These are phyloP conservation scores for Pseudonitzschia delicatissima DNA, from an alignment of 108 stramenopile genomes.

Conservation along the genomic window DNA sequence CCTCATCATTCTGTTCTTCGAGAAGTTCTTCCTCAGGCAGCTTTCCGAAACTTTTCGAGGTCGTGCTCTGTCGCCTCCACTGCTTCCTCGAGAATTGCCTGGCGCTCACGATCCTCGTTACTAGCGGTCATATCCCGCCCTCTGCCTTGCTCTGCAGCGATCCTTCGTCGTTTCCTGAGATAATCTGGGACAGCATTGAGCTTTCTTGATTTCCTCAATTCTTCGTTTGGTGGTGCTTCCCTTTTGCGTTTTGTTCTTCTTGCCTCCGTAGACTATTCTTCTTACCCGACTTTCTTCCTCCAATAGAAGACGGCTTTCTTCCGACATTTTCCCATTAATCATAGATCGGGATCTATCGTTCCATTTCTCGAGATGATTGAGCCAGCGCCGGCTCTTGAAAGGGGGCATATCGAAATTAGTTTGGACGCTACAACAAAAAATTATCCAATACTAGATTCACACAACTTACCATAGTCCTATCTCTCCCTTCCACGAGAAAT, in stretches of 20 bases:
- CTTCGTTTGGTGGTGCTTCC: conserved; percentile 19
- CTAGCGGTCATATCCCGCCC: conserved; percentile 26
- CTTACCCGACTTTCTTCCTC: conserved; percentile 71
- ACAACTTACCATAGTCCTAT: conserved; percentile 37
- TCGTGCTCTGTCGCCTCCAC: conserved; percentile 63
- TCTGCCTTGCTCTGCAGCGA: conserved; percentile 65
- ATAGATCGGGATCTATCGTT: conserved; percentile 68
- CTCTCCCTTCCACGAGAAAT: conserved; percentile 59
- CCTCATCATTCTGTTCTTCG: conserved; percentile 18
- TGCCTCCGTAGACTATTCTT: conserved; percentile 41
- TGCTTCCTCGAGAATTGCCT: conserved; percentile 72
- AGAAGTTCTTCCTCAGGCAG: conserved; percentile 6
- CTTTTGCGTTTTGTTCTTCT: conserved; percentile 18
- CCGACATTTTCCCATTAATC: conserved; percentile 41
- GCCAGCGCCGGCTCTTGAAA: conserved; percentile 40
- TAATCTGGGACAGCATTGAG: conserved; percentile 57
- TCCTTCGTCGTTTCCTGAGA: conserved; percentile 56
- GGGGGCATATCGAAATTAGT: neutral
- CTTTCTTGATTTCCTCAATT: neutral
- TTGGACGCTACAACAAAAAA: neutral
- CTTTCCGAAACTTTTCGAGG: conserved; percentile 4
- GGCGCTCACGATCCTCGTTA: conserved; percentile 63
- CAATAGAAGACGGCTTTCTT: conserved; percentile 66
- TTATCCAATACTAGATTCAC: too few relatives aligned
- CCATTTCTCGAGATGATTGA: conserved; percentile 54